Evolutionary conservation across 306 rosid genomes (phyloP).

Genomic region (Sindora glabra): DNA sequence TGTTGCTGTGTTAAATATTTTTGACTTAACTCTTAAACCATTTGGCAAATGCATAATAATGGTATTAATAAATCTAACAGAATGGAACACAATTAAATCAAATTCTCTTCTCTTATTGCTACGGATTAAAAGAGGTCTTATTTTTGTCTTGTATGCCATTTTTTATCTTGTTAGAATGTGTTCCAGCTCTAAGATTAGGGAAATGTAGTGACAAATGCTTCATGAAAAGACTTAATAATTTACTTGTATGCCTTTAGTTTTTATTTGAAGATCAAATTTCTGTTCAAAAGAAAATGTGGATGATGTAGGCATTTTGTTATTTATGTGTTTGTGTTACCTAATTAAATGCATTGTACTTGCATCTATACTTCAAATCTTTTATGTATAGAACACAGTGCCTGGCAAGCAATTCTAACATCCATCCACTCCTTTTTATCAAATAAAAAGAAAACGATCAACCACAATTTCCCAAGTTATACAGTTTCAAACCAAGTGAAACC

Average conservation of each 20-base stretch:
- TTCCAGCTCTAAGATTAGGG: background rate
- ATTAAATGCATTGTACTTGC: background rate
- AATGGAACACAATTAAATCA: background rate
- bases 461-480: background rate
- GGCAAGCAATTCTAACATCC: background rate
- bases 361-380: background rate
- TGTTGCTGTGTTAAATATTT: background rate
- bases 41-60: background rate
- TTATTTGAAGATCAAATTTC: background rate
- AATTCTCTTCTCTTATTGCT: background rate
- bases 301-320: background rate
- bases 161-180: background rate
- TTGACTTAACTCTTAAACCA: no score
- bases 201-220: background rate
- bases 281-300: background rate
- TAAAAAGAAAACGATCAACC: no score
- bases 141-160: no score
- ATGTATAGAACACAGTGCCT: background rate
- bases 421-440: slow-evolving; percentile 11
- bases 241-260: no score
- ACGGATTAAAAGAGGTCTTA: no score
- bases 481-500: background rate
- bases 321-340: background rate
- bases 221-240: no score
- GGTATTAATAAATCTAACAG: background rate